These are phyloP conservation scores for Grosmannia clavigera DNA, from an alignment of 2,329 filamentous ascomycete genomes.

Conservation along the genomic window DNA sequence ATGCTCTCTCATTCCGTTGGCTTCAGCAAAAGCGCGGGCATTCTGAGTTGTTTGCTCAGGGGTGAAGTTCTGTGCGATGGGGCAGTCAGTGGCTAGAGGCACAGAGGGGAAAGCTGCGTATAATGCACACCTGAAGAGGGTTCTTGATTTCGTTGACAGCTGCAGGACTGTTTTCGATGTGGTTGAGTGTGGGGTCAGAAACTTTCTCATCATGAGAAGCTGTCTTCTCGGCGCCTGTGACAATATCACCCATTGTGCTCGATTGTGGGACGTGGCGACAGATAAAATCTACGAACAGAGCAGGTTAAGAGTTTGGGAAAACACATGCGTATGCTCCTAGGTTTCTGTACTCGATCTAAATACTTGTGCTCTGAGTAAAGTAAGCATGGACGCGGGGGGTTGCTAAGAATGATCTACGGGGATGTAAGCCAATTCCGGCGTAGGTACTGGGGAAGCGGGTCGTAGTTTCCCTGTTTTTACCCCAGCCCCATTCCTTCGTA, in stretches of 20 bases:
- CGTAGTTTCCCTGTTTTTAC: background rate
- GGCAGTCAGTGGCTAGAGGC: background rate
- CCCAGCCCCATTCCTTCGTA: background rate
- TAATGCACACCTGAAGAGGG: background rate
- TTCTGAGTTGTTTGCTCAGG: background rate
- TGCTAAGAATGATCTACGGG: background rate
- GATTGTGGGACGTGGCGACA: background rate
- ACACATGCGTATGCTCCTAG: background rate
- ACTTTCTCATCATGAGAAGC: background rate
- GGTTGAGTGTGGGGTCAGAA: background rate
- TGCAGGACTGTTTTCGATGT: background rate
- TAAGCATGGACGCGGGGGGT: background rate
- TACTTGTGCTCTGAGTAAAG: background rate
- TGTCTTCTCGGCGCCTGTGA: background rate
- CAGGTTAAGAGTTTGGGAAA: background rate
- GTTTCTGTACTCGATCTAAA: background rate
- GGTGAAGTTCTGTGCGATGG: background rate
- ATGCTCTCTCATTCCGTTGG: slow-evolving; percentile 44
- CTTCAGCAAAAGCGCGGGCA: background rate
- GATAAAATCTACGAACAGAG: background rate
- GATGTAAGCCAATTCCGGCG: background rate
- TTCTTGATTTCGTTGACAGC: background rate
- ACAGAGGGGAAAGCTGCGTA: background rate
- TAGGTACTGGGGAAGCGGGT: background rate
- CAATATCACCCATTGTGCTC: background rate